phyloP scores from a whole-genome alignment of 2,329 filamentous ascomycete species.

The Cladophialophora chaetospira region DNA sequence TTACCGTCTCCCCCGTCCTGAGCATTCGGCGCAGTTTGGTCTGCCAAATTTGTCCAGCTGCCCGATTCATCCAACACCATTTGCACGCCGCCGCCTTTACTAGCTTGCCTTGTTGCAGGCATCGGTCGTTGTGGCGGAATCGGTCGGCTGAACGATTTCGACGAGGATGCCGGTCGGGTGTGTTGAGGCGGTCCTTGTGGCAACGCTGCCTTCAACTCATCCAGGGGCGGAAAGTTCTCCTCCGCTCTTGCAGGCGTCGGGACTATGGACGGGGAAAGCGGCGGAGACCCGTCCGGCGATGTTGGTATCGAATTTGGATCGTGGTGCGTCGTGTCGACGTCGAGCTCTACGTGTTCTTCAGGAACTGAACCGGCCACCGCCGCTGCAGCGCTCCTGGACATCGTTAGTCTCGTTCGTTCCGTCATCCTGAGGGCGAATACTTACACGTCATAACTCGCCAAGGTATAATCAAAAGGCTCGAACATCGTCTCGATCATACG shows the following conservation, averaged over 20 bases:
- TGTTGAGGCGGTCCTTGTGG: slow-evolving; percentile 13
- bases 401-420: slow-evolving; percentile 39
- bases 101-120: slow-evolving; percentile 68
- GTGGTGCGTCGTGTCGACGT: slow-evolving; percentile 25
- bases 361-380: slow-evolving; percentile 30
- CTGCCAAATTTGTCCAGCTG: slow-evolving; percentile 87
- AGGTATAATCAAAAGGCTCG: slow-evolving; percentile 91
- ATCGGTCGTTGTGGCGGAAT: slow-evolving; percentile 39
- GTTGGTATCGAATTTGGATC: slow-evolving; percentile 23
- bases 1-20: slow-evolving; percentile 38
- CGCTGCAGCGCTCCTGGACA: slow-evolving; percentile 34
- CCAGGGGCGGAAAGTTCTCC: slow-evolving; percentile 19
- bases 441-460: slow-evolving; percentile 74
- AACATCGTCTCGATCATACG: slow-evolving; percentile 93
- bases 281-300: slow-evolving; percentile 33
- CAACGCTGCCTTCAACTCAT: slow-evolving; percentile 25
- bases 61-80: slow-evolving; percentile 87
- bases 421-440: slow-evolving; percentile 36
- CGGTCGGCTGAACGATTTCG: slow-evolving; percentile 44
- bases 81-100: slow-evolving; percentile 81
- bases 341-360: slow-evolving; percentile 22
- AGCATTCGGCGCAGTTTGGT: slow-evolving; percentile 67
- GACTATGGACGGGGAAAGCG: slow-evolving; percentile 27
- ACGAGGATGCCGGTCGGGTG: slow-evolving; percentile 24
- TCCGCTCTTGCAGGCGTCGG: slow-evolving; percentile 9